Percentiles rank a stretch among this genome's conserved stretches.
These are phyloP conservation scores for Phialophora verrucosa DNA, from an alignment of 2,329 filamentous ascomycete species.

Conservation along the genomic window DNA sequence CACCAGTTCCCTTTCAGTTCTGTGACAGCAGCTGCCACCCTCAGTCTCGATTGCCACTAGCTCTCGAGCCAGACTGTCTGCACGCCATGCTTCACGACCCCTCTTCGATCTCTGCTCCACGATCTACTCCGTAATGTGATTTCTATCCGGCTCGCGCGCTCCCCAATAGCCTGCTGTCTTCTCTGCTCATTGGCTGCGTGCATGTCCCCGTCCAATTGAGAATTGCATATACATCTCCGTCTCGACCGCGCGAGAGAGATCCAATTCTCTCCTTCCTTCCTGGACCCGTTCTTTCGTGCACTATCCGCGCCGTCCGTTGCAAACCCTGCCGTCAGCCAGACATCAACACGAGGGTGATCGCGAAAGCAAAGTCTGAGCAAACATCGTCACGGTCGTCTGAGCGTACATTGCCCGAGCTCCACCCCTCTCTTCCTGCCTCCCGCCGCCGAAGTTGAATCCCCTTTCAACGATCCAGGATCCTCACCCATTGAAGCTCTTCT, in stretches of 20 bases:
- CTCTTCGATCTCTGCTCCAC: slow-evolving; percentile 6
- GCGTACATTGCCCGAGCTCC: neutral
- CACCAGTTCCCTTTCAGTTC: neutral
- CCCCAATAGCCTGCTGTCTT: slow-evolving; percentile 3
- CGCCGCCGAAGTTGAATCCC: neutral
- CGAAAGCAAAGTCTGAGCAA: slow-evolving; percentile 19
- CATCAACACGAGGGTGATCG: slow-evolving; percentile 6
- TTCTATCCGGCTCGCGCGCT: slow-evolving; percentile 12
- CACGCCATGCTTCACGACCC: neutral
- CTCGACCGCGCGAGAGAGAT: slow-evolving; percentile 15
- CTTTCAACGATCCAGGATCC: slow-evolving; percentile 2
- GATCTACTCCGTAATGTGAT: slow-evolving; percentile 3
- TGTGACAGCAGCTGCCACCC: neutral
- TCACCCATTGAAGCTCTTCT: neutral
- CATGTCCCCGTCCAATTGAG: slow-evolving; percentile 31
- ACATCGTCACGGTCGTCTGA: slow-evolving; percentile 3
- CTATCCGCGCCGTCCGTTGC: neutral
- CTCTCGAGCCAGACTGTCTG: neutral
- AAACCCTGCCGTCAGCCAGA: slow-evolving; percentile 18
- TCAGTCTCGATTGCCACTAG: slow-evolving; percentile 2
- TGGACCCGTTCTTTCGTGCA: slow-evolving; percentile 21
- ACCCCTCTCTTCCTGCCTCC: neutral
- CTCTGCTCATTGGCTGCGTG: slow-evolving; percentile 24
- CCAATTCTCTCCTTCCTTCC: slow-evolving; percentile 16
- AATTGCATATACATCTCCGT: slow-evolving; percentile 36